Percentiles rank a stretch among this genome's conserved stretches.
Evolutionary conservation across 2,329 filamentous ascomycete species (phyloP).

Genomic region (Diplocarpon rosae): DNA sequence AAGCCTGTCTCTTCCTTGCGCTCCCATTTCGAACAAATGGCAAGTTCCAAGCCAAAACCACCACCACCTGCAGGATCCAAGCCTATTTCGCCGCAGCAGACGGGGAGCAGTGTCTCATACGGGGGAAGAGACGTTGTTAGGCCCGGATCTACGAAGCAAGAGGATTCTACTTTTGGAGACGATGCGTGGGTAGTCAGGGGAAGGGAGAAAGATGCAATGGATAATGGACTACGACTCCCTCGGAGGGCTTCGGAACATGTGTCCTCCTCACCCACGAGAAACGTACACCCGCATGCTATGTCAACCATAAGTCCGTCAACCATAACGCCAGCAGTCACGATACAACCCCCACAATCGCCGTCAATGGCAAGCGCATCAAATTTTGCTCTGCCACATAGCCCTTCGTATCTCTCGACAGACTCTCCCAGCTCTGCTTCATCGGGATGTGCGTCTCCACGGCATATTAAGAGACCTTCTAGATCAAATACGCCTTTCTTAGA

Average conservation of each 20-base stretch:
- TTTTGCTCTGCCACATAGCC: conserved; percentile 16
- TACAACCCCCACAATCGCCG: conserved; percentile 62
- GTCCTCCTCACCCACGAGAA: conserved; percentile 23
- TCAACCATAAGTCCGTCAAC: conserved; percentile 10
- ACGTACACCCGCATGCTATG: conserved; percentile 11
- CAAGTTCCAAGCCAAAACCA: conserved; percentile 36
- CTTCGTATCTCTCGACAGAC: conserved; percentile 22
- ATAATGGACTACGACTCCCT: conserved; percentile 19
- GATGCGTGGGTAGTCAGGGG: conserved; percentile 15
- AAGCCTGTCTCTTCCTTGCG: conserved; percentile 73
- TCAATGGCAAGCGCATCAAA: conserved; percentile 34
- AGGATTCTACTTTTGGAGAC: conserved; percentile 15
- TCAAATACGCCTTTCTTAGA: conserved; percentile 43
- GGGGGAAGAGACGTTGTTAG: conserved; percentile 12
- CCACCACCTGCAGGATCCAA: conserved; percentile 22
- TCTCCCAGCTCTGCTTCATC: conserved; percentile 29
- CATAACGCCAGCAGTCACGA: conserved; percentile 46
- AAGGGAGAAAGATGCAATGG: conserved; percentile 16
- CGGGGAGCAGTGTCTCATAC: conserved; percentile 9
- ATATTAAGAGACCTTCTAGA: conserved; percentile 44
- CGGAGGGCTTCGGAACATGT: conserved; percentile 15
- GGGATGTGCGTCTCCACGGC: conserved; percentile 30
- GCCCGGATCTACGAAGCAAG: conserved; percentile 11
- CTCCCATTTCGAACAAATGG: conserved; percentile 73
- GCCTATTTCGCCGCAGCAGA: conserved; percentile 22